Evolutionary conservation across 805 yeast genomes (phyloP).

Genomic region (Myxozyma vanderwaltii): DNA sequence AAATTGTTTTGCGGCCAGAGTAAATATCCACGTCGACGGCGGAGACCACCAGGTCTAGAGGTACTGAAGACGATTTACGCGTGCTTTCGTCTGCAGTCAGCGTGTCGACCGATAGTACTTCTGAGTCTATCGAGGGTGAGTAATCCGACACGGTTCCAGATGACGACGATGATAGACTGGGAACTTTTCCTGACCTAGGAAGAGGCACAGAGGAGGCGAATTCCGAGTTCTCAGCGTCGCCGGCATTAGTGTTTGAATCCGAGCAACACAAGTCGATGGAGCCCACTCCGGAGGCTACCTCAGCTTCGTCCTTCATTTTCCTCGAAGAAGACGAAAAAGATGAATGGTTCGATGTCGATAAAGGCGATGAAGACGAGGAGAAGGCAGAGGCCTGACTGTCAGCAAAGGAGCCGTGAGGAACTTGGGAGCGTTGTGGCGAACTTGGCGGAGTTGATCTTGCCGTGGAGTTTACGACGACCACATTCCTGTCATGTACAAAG

Average conservation of each 20-base stretch:
- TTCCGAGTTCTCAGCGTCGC: background rate
- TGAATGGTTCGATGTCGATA: slow-evolving; percentile 3
- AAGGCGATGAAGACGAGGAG: slow-evolving; percentile 6
- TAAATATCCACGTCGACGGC: slow-evolving; percentile 6
- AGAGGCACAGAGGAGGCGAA: background rate
- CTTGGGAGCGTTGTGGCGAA: slow-evolving; percentile 9
- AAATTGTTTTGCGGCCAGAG: slow-evolving; percentile 61
- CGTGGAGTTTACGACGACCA: slow-evolving; percentile 15
- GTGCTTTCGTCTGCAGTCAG: background rate
- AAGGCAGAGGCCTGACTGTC: slow-evolving; percentile 5
- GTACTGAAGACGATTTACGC: background rate
- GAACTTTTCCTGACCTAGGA: background rate
- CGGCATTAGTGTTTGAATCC: background rate
- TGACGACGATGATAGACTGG: slow-evolving; percentile 3
- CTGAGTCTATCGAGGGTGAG: slow-evolving; percentile 6
- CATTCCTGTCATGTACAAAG: slow-evolving; percentile 20
- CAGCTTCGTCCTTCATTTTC: background rate
- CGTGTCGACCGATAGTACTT: slow-evolving; percentile 2
- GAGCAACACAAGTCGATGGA: background rate
- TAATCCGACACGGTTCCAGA: slow-evolving; percentile 7
- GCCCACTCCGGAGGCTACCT: background rate
- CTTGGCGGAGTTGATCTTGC: slow-evolving; percentile 8
- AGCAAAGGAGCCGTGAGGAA: background rate
- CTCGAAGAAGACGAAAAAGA: slow-evolving; percentile 2
- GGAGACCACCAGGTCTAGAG: slow-evolving; percentile 14